Conservation (phyloP, 1,284 basidiomycete species). For the Rhodofomes roseus region DNA sequence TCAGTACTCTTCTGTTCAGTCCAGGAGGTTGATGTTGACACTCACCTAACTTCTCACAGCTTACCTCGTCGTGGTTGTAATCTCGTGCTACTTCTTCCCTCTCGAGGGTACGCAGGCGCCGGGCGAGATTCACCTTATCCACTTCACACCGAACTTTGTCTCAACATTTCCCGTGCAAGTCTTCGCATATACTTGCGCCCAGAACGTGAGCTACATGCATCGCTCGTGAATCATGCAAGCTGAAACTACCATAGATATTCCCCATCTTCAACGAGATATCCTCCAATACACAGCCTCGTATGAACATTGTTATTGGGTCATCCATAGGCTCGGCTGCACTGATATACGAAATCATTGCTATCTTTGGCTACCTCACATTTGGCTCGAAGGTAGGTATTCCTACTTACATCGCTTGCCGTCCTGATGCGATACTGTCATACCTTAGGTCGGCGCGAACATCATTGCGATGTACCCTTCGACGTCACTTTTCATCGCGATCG, state of each 20-base stretch:
- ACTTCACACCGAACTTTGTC: slow-evolving; percentile 76
- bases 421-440: neutral
- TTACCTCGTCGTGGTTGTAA: slow-evolving; percentile 73
- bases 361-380: slow-evolving; percentile 95
- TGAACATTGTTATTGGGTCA: slow-evolving; percentile 85
- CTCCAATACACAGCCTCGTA: slow-evolving; percentile 74
- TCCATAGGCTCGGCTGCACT: slow-evolving; percentile 81
- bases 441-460: slow-evolving; percentile 83
- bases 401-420: neutral
- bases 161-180: slow-evolving; percentile 93
- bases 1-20: slow-evolving; percentile 35
- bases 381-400: slow-evolving; percentile 62
- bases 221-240: neutral
- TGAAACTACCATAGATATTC: slow-evolving; percentile 55
- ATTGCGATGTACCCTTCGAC: slow-evolving; percentile 96
- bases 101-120: slow-evolving; percentile 51
- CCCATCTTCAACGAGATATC: slow-evolving; percentile 93
- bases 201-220: slow-evolving; percentile 63
- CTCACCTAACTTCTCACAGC: slow-evolving; percentile 34
- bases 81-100: slow-evolving; percentile 72
- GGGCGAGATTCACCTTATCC: slow-evolving; percentile 68
- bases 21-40: neutral
- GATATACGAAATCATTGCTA: slow-evolving; percentile 80
- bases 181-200: slow-evolving; percentile 89
- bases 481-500: slow-evolving; percentile 88